Conservation (phyloP, 148 eudicot genomes). For the Rhododendron kiyosumense region DNA sequence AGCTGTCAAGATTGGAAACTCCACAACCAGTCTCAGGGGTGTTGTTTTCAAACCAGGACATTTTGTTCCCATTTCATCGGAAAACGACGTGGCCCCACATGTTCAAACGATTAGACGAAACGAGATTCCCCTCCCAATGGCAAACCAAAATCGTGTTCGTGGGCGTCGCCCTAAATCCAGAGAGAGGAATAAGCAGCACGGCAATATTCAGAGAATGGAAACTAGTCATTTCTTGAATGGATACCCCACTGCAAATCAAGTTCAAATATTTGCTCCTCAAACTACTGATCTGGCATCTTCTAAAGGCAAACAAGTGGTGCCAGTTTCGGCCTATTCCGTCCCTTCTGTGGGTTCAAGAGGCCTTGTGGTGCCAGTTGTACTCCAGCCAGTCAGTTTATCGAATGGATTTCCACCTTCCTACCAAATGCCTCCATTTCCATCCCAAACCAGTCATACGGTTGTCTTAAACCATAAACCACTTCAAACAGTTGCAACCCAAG, state of each 20-base stretch:
- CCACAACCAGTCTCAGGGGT: constrained; percentile 61
- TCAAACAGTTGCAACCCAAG: constrained; percentile 21
- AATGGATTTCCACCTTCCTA: constrained; percentile 35
- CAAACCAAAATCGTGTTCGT: constrained; percentile 19
- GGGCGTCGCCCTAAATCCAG: constrained; percentile 27
- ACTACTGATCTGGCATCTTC: constrained; percentile 8
- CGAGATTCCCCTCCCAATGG: constrained; percentile 39
- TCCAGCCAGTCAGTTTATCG: constrained; percentile 44
- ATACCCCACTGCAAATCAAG: constrained; percentile 29
- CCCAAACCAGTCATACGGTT: constrained; percentile 38
- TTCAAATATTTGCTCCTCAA: constrained; percentile 5
- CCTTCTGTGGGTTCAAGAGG: constrained; percentile 57
- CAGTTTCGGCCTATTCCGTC: constrained; percentile 33
- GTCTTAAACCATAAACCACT: constrained; percentile 36
- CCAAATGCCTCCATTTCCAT: constrained; percentile 35
- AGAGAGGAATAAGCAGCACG: constrained; percentile 27
- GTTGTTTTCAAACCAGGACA: constrained; percentile 90
- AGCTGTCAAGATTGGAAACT: constrained; percentile 56
- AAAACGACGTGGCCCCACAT: constrained; percentile 80
- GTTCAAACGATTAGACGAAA: constrained; percentile 62
- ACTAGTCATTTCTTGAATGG: constrained; percentile 32
- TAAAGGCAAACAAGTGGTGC: constrained; percentile 26
- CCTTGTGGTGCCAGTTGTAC: constrained; percentile 61
- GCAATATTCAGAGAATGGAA: constrained; percentile 1
- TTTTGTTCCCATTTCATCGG: constrained; percentile 61